Base-by-base conservation (phyloP, 441 rosid genomes). In the Daphne laureola region DNA sequence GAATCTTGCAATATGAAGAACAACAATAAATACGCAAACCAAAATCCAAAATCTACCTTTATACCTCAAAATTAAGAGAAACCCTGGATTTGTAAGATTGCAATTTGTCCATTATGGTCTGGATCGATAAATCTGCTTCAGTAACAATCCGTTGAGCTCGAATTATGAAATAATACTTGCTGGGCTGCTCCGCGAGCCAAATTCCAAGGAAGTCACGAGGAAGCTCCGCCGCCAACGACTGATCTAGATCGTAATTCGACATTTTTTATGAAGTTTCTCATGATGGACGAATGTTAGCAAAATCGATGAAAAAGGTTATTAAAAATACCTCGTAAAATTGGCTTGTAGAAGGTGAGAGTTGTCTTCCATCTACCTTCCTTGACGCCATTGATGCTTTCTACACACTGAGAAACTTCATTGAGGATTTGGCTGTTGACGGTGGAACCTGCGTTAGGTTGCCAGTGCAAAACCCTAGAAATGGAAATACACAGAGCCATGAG, bases 321-420 rank as follows among this genome's bases (percentile, higher is more conserved):
- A 11, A 9, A 31, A 11, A 31, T 31, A 82, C 86, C 90, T 70
- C 80, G 73, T 45, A 75, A 35, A 42, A 46, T 58, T 18, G 97
- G 87, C 57, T 76, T 84, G 75, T 89, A 89, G 63, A 73, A 81
- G 54, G 86, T 81, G 46, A 92, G 78, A 51, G 83, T 75, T 3
- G 89, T 96, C 80, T 87, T 89, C 97, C 98, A 89, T 18, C 92
- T 69, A 15, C 97, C 97, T 63, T 78, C 97, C 64, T 81, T 93
- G 50, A 80, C 82, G 41, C 93, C 97, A 14, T 80, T 81, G 57
- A 89, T 78, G 87, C 81, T 70, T 66, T 93, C 97, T 3, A 77
- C 77, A 67, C 86, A 86, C 51, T 92, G 96, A 1, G 90, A 65
- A 0, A 84, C 89, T 66, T 93, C 97, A 59, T 76, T 86, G 5